These are phyloP conservation scores for Tetrahymena thermophila DNA, from an alignment of 73 alveolate species.

Conservation along the genomic window DNA sequence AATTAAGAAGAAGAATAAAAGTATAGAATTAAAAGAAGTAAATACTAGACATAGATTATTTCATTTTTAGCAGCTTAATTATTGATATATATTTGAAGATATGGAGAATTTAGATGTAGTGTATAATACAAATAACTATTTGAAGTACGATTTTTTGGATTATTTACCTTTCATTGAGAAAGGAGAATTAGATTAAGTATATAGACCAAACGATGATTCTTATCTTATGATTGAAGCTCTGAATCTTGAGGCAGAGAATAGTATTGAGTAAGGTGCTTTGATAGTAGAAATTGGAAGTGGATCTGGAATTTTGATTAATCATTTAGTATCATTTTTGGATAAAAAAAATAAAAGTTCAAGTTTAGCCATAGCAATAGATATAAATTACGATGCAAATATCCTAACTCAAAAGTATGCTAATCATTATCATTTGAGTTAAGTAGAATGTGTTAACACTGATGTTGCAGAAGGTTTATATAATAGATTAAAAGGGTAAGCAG, in stretches of 20 bases:
- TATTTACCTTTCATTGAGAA: background rate
- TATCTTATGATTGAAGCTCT: conserved; percentile 24
- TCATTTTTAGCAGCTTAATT: too few relatives aligned
- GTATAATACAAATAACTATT: background rate
- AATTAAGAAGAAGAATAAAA: too few relatives aligned
- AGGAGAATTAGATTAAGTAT: conserved; percentile 7
- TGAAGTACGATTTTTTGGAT: background rate
- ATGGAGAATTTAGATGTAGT: background rate
- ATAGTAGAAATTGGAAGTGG: conserved; percentile 43
- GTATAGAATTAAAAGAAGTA: background rate
- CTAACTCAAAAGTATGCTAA: background rate
- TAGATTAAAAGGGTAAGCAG: conserved; percentile 4
- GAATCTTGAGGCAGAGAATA: conserved; percentile 4
- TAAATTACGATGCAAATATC: conserved; percentile 37
- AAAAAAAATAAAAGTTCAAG: conserved; percentile 7
- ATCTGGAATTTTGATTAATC: conserved; percentile 26
- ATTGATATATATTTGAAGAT: background rate
- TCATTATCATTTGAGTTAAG: conserved; percentile 4
- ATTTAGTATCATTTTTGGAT: conserved; percentile 3
- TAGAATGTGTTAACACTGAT: conserved; percentile 21
- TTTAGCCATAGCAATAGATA: conserved; percentile 18
- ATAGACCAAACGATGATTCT: conserved; percentile 38
- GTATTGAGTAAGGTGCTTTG: background rate
- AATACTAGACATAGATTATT: background rate
- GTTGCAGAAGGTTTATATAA: conserved; percentile 14